Percentiles rank a stretch among this genome's conserved stretches.
These are phyloP conservation scores for Cymbopogon citratus DNA, from an alignment of 176 grass and related monocot genomes.

Conservation along the genomic window DNA sequence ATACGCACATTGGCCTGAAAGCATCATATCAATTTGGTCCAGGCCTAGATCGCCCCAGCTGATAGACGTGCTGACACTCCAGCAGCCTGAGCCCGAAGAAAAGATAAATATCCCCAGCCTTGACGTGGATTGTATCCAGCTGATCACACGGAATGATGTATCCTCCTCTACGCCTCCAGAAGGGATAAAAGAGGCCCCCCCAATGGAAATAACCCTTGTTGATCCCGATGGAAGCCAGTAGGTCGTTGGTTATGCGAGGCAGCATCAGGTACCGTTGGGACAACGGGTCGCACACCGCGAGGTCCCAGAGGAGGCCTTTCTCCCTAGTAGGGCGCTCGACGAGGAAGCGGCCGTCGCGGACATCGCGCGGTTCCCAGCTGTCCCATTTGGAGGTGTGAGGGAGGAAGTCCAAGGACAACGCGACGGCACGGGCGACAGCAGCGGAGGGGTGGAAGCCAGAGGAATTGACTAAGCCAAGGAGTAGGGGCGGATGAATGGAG, in stretches of 20 bases:
- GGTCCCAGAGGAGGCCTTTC: neutral
- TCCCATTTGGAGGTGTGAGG: neutral
- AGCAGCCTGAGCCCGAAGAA: neutral
- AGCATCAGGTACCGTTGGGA: neutral
- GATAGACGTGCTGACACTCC: neutral
- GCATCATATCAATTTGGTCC: neutral
- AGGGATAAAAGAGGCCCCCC: too few relatives aligned
- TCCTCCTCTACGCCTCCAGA: neutral
- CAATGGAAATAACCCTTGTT: fast-evolving
- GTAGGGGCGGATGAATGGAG: neutral
- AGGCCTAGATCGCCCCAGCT: neutral
- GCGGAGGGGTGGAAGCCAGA: neutral
- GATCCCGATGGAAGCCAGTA: neutral
- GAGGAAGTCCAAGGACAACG: neutral
- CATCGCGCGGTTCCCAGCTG: neutral
- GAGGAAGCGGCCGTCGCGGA: neutral
- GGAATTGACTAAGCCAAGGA: neutral
- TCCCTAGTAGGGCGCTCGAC: fast-evolving
- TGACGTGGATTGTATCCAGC: fast-evolving
- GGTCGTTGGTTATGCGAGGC: neutral
- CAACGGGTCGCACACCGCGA: slow-evolving; percentile 24
- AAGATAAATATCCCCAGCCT: neutral
- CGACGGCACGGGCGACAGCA: neutral
- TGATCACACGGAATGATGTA: neutral
- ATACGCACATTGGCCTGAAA: neutral